Conservation (phyloP, 1,284 basidiomycete genomes). For the Acaromyces ingoldii region DNA sequence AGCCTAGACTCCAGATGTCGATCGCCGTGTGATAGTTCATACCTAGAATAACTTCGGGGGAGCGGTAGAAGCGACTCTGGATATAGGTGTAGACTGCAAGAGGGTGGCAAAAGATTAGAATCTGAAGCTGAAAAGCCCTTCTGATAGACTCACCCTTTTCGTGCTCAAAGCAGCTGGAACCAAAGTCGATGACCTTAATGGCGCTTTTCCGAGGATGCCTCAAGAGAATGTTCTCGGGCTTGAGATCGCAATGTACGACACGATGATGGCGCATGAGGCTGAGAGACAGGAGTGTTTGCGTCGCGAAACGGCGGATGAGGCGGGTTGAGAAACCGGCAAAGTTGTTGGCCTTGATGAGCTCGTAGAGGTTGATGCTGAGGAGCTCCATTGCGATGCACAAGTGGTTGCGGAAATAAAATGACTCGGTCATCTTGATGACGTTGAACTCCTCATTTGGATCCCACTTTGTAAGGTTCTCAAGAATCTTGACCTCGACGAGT, state of each 20-base stretch:
- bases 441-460: slow-evolving; percentile 93
- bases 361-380: slow-evolving; percentile 96
- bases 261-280: slow-evolving; percentile 90
- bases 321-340: slow-evolving; percentile 94
- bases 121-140: too few species aligned
- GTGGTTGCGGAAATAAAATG: slow-evolving; percentile 96
- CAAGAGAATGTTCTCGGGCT: slow-evolving; percentile 96
- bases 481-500: slow-evolving; percentile 94
- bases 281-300: slow-evolving; percentile 86
- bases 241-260: slow-evolving; percentile 98
- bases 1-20: slow-evolving; percentile 97
- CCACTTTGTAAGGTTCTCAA: slow-evolving; percentile 95
- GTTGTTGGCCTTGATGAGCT: slow-evolving; percentile 97
- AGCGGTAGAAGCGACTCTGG: slow-evolving; percentile 92
- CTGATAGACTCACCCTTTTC: slow-evolving; percentile 88
- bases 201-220: slow-evolving; percentile 91
- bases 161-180: slow-evolving; percentile 95
- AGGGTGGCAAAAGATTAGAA: neutral
- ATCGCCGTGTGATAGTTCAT: slow-evolving; percentile 60
- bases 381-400: slow-evolving; percentile 98
- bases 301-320: slow-evolving; percentile 91
- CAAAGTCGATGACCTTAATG: slow-evolving; percentile 98
- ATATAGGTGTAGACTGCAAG: slow-evolving; percentile 88
- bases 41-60: slow-evolving; percentile 63
- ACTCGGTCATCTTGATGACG: slow-evolving; percentile 97